Conservation (phyloP, 75 land plant genomes). For the Selaginella tamariscina region DNA sequence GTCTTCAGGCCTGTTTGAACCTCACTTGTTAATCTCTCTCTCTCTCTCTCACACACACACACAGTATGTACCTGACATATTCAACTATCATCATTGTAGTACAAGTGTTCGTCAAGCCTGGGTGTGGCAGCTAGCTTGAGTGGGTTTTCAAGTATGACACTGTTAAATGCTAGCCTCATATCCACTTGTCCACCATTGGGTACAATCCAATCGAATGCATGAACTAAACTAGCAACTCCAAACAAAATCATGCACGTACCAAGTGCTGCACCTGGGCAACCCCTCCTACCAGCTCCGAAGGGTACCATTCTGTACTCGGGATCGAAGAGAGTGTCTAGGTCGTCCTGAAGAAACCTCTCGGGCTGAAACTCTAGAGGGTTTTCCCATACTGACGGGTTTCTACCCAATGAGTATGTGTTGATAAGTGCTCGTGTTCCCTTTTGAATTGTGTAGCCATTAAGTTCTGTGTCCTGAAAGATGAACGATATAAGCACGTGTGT, state of each 20-base stretch:
- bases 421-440: conserved; percentile 12
- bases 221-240: conserved; percentile 19
- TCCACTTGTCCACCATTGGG: conserved; percentile 12
- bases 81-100: too few relatives aligned
- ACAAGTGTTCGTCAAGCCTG: conserved; percentile 5
- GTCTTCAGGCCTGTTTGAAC: too few relatives aligned
- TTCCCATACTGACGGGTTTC: conserved; percentile 12
- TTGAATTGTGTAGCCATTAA: conserved; percentile 1
- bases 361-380: conserved; percentile 13
- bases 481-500: too few relatives aligned
- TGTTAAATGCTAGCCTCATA: conserved; percentile 12
- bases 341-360: neutral
- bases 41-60: too few relatives aligned
- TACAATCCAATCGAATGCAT: conserved; percentile 19
- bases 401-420: conserved; percentile 16
- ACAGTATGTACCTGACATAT: too few relatives aligned
- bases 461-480: conserved; percentile 7
- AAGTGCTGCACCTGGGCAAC: conserved; percentile 25
- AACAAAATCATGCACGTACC: conserved; percentile 18
- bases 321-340: neutral
- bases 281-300: conserved; percentile 30
- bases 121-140: conserved; percentile 13
- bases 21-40: too few relatives aligned
- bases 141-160: conserved; percentile 13
- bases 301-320: conserved; percentile 22